A percentile compares a stretch with the other conserved stretches of the same genome.
These are phyloP conservation scores for Hypoxylon sp. DNA, from an alignment of 2,329 filamentous ascomycete species.

Conservation along the genomic window DNA sequence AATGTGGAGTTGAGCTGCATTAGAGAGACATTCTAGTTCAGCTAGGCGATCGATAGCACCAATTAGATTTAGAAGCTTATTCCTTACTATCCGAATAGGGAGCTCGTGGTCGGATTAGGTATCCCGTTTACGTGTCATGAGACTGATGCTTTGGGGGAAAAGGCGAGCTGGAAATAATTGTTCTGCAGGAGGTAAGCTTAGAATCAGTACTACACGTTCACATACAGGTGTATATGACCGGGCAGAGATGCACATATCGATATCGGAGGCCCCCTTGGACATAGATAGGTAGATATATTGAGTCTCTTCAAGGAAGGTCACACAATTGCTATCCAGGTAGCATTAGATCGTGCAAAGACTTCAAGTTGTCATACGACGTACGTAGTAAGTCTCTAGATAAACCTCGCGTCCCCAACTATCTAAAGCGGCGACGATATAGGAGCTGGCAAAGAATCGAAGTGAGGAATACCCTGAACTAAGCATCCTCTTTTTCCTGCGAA, in stretches of 20 bases:
- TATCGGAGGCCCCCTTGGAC: slow-evolving; percentile 1
- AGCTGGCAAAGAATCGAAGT: background rate
- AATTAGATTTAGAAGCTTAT: slow-evolving; percentile 3
- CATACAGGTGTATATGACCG: background rate
- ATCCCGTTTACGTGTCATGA: slow-evolving; percentile 4
- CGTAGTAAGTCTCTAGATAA: background rate
- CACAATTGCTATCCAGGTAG: slow-evolving; percentile 8
- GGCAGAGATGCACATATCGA: background rate
- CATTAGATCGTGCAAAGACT: background rate
- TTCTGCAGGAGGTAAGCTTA: background rate
- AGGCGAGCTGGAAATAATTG: background rate
- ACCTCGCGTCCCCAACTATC: background rate
- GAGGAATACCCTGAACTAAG: background rate
- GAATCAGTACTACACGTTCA: background rate
- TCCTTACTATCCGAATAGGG: background rate
- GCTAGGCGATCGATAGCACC: slow-evolving; percentile 15
- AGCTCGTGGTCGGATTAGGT: background rate
- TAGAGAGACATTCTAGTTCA: background rate
- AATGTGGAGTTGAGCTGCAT: slow-evolving; percentile 39
- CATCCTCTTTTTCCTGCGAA: background rate
- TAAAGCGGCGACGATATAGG: slow-evolving; percentile 3
- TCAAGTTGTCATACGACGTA: slow-evolving; percentile 2
- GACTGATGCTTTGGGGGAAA: background rate
- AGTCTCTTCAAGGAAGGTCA: slow-evolving; percentile 15
- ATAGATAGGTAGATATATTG: background rate